Evolutionary conservation across 2,329 filamentous ascomycete genomes (phyloP), one percentile per base, ranked within the genome.

Genomic region (Apiospora aurea): DNA sequence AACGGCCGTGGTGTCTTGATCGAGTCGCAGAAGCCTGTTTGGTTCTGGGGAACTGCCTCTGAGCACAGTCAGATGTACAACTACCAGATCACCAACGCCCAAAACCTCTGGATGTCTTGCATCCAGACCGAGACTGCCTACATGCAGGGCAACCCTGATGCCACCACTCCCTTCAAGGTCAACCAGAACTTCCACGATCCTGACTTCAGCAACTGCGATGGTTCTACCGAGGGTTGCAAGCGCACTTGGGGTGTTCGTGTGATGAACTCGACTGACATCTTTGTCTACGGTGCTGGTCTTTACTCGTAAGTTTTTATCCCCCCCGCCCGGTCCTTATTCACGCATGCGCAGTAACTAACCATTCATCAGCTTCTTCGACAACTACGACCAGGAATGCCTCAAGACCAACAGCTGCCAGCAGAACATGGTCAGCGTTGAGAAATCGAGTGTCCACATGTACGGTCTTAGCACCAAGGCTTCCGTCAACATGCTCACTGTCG

Each of bases 71-170:
- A 91, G 57, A 83, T 92, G 34, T 94, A 93, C 85, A 96, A 98
- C 85, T 97, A 97, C 85, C 93, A 97, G 82, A 85, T 98, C 78
- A 85, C 88, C 79, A 91, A 92, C 74, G 94, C 95, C 1, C 87
- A 90, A 78, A 92, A 95, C 79, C 87, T 97, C 74, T 97, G 93
- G 85, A 92, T 97, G 88, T 91, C 89, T 14, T 84, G 94, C 69
- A 94, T 97, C 77, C 95, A 98, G 84, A 94, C 93, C 4, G 96
- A 98, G 84, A 97, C 95, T 6, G 93, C 95, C 44, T 95, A 94
- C 86, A 94, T 92, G 87, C 94, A 97, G 84, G 89, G 92, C 80
- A 95, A 96, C 84, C 94, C 95, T 5, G 88, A 92, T 76, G 89
- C 94, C 2, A 86, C 88, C 13, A 86, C 88, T 13, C 93, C 91